Percentiles rank a stretch among this genome's conserved stretches.
These are phyloP conservation scores for Cymbopogon citratus DNA, from an alignment of 176 grass and related monocot species.

Conservation along the genomic window DNA sequence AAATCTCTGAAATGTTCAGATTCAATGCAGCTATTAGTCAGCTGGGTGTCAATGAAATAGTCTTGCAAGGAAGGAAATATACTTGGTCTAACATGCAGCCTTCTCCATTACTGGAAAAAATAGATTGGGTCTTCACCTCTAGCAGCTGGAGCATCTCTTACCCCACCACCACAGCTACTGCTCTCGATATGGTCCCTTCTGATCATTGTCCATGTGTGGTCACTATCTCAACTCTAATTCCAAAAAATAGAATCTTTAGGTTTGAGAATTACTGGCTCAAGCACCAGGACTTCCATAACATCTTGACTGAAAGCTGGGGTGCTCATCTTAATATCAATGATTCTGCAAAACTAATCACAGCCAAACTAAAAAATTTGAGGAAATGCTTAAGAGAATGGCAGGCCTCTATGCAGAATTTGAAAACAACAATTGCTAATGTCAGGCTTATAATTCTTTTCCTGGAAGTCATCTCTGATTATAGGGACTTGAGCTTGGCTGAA, in stretches of 20 bases:
- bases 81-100: neutral
- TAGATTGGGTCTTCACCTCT: neutral
- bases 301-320: fast-evolving
- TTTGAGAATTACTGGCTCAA: no score
- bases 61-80: neutral
- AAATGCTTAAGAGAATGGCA: no score
- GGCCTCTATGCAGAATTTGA: fast-evolving
- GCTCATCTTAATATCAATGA: fast-evolving
- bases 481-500: no score
- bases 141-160: no score
- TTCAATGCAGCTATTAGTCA: neutral
- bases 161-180: fast-evolving
- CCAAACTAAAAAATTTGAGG: no score
- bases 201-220: no score
- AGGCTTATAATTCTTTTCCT: no score
- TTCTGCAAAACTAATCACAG: fast-evolving
- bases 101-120: fast-evolving
- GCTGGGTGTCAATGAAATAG: fast-evolving
- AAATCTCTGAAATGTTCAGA: fast-evolving
- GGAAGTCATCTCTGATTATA: fast-evolving
- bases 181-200: fast-evolving
- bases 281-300: fast-evolving
- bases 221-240: fast-evolving
- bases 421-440: no score
- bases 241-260: fast-evolving